Evolutionary conservation across 768 basidiomycete species (phyloP).

Genomic region (Pholiota microspora): DNA sequence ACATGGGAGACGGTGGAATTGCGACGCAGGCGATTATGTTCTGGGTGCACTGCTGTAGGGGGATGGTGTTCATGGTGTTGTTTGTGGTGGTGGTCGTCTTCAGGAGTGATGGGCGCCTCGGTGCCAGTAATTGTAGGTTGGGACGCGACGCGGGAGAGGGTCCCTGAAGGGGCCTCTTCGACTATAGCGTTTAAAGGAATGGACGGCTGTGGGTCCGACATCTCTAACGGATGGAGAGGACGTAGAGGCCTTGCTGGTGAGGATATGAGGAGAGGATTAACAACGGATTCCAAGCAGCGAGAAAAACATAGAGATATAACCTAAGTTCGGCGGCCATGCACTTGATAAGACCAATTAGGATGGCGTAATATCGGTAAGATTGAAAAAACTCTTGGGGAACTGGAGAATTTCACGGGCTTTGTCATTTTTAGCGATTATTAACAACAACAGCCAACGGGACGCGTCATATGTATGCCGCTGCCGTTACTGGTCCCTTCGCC

Average conservation of each 20-base stretch:
- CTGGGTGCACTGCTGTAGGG: slow-evolving; percentile 12
- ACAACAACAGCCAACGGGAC: background rate
- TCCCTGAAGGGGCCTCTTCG: slow-evolving; percentile 18
- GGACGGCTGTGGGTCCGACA: slow-evolving; percentile 14
- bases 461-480: slow-evolving; percentile 1
- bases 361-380: slow-evolving; percentile 4
- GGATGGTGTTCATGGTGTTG: slow-evolving; percentile 12
- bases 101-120: background rate
- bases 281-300: background rate
- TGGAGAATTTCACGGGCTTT: slow-evolving; percentile 2
- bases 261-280: background rate
- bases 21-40: slow-evolving; percentile 24
- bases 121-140: slow-evolving; percentile 14
- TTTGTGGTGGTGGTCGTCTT: background rate
- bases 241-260: background rate
- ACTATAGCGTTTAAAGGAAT: slow-evolving; percentile 13
- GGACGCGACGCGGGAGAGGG: slow-evolving; percentile 16
- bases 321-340: background rate
- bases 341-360: slow-evolving; percentile 3
- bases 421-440: background rate
- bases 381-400: background rate
- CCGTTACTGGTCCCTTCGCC: background rate
- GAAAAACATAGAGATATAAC: slow-evolving; percentile 25
- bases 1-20: slow-evolving; percentile 34
- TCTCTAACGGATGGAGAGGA: slow-evolving; percentile 17